Evolutionary conservation across 1,284 basidiomycete species (phyloP).

Genomic region (Ganoderma sinense): DNA sequence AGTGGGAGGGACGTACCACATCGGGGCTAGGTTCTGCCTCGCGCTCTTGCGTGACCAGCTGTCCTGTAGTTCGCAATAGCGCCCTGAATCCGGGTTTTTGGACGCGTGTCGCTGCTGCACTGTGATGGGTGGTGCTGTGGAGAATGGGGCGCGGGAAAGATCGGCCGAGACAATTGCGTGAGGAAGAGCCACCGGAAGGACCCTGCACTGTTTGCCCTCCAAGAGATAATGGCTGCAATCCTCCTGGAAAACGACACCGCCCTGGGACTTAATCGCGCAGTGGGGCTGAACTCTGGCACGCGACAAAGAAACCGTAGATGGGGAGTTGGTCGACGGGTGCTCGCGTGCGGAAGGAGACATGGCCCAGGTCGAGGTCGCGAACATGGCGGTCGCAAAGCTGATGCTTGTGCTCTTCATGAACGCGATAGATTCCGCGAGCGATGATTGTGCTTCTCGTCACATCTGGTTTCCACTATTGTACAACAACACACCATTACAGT

Average conservation of each 20-base stretch:
- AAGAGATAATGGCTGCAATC: conserved; percentile 2
- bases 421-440: not conserved
- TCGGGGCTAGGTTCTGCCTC: not conserved
- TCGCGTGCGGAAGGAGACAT: conserved; percentile 15
- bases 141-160: not conserved
- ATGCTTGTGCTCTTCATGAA: conserved; percentile 19
- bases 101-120: not conserved
- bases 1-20: conserved; percentile 3
- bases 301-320: conserved; percentile 3
- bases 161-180: conserved; percentile 5
- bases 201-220: not conserved
- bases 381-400: conserved; percentile 15
- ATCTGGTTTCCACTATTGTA: too few species aligned
- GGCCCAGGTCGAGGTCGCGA: conserved; percentile 20
- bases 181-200: not conserved
- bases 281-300: not conserved
- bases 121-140: not conserved
- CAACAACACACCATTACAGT: too few species aligned
- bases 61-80: not conserved
- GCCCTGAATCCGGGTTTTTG: not conserved
- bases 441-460: too few species aligned
- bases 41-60: conserved; percentile 8
- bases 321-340: conserved; percentile 16
- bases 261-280: conserved; percentile 11
- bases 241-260: not conserved